phyloP scores from a whole-genome alignment of 1,284 basidiomycete species.

The Gomphus bonarii region DNA sequence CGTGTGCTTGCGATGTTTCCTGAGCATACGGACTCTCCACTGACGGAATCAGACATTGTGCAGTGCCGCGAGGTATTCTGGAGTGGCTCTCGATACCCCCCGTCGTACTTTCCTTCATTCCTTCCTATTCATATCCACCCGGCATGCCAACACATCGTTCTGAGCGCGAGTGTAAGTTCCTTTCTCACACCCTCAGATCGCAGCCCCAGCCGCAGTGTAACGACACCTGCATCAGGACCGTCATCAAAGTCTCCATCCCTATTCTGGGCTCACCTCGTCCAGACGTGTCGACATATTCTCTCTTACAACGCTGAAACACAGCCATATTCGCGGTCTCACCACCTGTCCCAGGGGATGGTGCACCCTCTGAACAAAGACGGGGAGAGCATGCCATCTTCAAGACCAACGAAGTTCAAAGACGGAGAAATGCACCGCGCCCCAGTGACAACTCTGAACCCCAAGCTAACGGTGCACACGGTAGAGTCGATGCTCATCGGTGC shows the following conservation, averaged over 20 bases:
- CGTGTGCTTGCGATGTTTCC: conserved; percentile 49
- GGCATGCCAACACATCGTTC: not conserved
- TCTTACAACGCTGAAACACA: conserved; percentile 30
- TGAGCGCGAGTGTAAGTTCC: too few species aligned
- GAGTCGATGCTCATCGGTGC: conserved; percentile 62
- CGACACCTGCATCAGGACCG: too few species aligned
- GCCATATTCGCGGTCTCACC: conserved; percentile 16
- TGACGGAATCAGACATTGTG: not conserved
- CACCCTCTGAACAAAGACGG: too few species aligned
- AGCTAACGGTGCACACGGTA: conserved; percentile 59
- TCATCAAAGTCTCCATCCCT: conserved; percentile 5
- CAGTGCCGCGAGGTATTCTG: conserved; percentile 34
- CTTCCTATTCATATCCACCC: conserved; percentile 36
- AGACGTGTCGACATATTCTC: conserved; percentile 43
- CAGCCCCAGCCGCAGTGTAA: too few species aligned
- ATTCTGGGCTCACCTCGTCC: conserved; percentile 36
- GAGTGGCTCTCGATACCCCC: conserved; percentile 49
- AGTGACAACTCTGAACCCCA: conserved; percentile 44
- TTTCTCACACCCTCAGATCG: too few species aligned
- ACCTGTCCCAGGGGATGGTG: too few species aligned
- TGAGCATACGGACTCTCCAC: not conserved
- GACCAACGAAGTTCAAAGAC: not conserved
- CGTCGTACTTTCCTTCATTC: conserved; percentile 35
- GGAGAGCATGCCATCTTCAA: too few species aligned
- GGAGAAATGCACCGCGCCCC: conserved; percentile 39